phyloP scores from a whole-genome alignment of 371 early-diverging fungal genomes.

The Furculomyces boomerangus region DNA sequence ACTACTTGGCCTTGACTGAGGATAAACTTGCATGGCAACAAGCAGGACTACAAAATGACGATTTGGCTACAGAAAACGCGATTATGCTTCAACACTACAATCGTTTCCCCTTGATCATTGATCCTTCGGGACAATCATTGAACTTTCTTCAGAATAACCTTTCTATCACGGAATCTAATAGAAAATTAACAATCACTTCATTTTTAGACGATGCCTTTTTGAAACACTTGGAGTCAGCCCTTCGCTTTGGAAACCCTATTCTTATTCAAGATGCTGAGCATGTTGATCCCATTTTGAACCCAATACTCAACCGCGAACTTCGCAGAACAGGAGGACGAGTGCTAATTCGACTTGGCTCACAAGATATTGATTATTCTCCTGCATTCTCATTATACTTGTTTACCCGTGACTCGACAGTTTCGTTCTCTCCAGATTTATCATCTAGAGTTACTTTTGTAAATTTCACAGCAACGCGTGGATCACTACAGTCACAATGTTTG shows the following conservation, averaged over 20 bases:
- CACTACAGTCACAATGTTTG: slow-evolving; percentile 91
- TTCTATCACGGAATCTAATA: slow-evolving; percentile 26
- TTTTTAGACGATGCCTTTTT: slow-evolving; percentile 94
- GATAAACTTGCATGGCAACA: slow-evolving; percentile 84
- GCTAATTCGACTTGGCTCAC: slow-evolving; percentile 81
- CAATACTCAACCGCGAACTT: slow-evolving; percentile 91
- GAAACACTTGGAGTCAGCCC: slow-evolving; percentile 90
- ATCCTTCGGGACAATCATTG: slow-evolving; percentile 90
- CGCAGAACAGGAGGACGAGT: slow-evolving; percentile 94
- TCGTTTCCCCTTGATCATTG: slow-evolving; percentile 92
- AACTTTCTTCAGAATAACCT: slow-evolving; percentile 65
- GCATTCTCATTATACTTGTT: slow-evolving; percentile 85
- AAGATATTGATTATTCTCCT: slow-evolving; percentile 97
- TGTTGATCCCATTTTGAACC: slow-evolving; percentile 91
- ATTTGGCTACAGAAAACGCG: slow-evolving; percentile 90
- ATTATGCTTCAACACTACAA: slow-evolving; percentile 88
- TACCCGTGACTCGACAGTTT: slow-evolving; percentile 82
- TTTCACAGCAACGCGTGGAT: slow-evolving; percentile 91
- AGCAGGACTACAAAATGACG: slow-evolving; percentile 73
- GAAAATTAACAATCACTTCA: slow-evolving; percentile 83
- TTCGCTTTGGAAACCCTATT: slow-evolving; percentile 96
- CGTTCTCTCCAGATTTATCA: slow-evolving; percentile 90
- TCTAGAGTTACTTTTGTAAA: slow-evolving; percentile 96
- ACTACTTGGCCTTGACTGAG: slow-evolving; percentile 85
- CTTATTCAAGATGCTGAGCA: slow-evolving; percentile 94